phyloP scores from a whole-genome alignment of 176 grass and related monocot genomes.

The Cenchrus americanus region DNA sequence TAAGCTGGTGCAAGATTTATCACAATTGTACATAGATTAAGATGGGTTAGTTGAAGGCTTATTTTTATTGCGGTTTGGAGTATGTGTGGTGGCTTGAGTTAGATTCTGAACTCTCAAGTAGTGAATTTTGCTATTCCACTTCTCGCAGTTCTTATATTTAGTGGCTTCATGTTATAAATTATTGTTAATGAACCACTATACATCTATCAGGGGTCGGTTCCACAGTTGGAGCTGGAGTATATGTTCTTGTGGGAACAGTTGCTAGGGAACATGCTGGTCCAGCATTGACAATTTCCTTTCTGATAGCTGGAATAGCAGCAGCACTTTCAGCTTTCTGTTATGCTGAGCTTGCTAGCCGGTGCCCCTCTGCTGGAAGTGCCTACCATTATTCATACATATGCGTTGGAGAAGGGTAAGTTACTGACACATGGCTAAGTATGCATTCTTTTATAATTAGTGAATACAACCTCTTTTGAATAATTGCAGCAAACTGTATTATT shows the following conservation, averaged over 20 bases:
- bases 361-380: constrained; percentile 86
- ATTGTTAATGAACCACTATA: not conserved
- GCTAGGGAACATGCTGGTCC: constrained; percentile 79
- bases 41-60: not conserved
- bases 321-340: constrained; percentile 91
- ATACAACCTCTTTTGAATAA: constrained; percentile 2
- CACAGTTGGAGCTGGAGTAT: constrained; percentile 83
- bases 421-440: constrained; percentile 21
- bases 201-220: constrained; percentile 74
- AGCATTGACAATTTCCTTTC: constrained; percentile 71
- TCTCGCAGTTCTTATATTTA: not conserved
- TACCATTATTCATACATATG: constrained; percentile 96
- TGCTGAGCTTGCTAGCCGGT: constrained; percentile 85
- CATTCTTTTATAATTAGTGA: constrained; percentile 14
- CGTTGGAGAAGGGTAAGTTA: constrained; percentile 82
- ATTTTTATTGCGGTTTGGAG: not conserved
- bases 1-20: constrained; percentile 20
- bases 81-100: not conserved
- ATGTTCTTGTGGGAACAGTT: constrained; percentile 83
- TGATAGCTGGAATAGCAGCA: constrained; percentile 84
- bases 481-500: constrained; percentile 3
- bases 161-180: not conserved
- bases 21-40: constrained; percentile 6
- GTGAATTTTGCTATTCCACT: not conserved
- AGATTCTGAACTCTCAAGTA: not conserved